Evolutionary conservation across 2,329 filamentous ascomycete species (phyloP).

Genomic region (Neofusicoccum umdonicola): DNA sequence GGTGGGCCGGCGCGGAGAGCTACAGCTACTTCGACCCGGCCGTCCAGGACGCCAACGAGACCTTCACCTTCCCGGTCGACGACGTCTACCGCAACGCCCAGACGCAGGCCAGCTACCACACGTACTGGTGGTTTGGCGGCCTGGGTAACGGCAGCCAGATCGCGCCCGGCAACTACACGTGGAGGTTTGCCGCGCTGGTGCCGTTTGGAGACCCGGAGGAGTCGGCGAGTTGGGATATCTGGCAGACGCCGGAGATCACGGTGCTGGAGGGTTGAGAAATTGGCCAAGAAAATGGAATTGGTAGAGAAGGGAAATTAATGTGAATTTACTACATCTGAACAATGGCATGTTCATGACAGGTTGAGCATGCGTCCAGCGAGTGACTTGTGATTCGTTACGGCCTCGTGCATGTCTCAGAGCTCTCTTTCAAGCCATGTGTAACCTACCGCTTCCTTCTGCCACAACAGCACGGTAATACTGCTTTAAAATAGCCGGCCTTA

Average conservation of each 20-base stretch:
- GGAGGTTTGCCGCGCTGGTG: conserved; percentile 26
- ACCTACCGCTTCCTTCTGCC: no score
- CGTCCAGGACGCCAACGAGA: conserved; percentile 25
- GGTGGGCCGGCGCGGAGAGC: conserved; percentile 21
- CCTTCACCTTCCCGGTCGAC: conserved; percentile 24
- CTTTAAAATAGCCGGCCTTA: no score
- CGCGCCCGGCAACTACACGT: conserved; percentile 25
- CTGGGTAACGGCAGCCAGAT: conserved; percentile 29
- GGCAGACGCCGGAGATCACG: conserved; percentile 19
- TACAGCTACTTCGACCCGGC: conserved; percentile 22
- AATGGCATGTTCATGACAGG: no score
- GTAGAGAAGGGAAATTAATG: no score
- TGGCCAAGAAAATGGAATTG: no score
- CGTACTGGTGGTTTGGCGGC: conserved; percentile 30
- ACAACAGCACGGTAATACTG: no score
- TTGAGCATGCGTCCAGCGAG: no score
- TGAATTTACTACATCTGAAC: no score
- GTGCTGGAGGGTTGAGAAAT: neutral
- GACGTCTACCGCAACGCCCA: conserved; percentile 21
- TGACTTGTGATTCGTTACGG: no score
- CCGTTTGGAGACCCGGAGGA: conserved; percentile 26
- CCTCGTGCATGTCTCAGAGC: no score
- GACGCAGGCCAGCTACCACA: neutral
- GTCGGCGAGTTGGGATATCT: conserved; percentile 27
- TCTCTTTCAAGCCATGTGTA: no score